Percentiles rank a stretch among this genome's conserved stretches.
These are phyloP conservation scores for Lachancea meyersii DNA, from an alignment of 805 yeast species.

Conservation along the genomic window DNA sequence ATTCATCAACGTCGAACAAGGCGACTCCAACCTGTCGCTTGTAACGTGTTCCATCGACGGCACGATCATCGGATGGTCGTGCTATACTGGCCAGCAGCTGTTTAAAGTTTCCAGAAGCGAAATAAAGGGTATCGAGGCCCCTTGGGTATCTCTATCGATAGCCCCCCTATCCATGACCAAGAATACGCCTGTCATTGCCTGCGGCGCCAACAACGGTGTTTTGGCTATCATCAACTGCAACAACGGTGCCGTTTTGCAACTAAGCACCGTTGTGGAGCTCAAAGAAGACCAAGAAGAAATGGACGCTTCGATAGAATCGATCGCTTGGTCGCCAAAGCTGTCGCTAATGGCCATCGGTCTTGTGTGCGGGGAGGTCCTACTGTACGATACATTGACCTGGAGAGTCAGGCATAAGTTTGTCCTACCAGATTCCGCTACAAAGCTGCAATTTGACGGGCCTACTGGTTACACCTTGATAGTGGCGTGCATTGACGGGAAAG, in stretches of 20 bases:
- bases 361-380: constrained; percentile 78
- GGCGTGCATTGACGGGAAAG: constrained; percentile 76
- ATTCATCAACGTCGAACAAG: constrained; percentile 53
- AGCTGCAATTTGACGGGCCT: constrained; percentile 54
- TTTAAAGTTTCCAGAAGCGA: constrained; percentile 62
- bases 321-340: constrained; percentile 66
- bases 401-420: constrained; percentile 65
- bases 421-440: constrained; percentile 79
- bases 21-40: constrained; percentile 56
- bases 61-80: constrained; percentile 81
- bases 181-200: constrained; percentile 53
- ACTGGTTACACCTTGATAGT: constrained; percentile 55
- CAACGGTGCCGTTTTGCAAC: constrained; percentile 62
- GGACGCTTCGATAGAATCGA: constrained; percentile 70
- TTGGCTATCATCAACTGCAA: constrained; percentile 71
- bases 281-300: constrained; percentile 50
- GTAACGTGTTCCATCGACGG: constrained; percentile 83
- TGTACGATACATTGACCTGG: constrained; percentile 85
- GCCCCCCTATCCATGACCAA: constrained; percentile 36
- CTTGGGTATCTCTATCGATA: constrained; percentile 73
- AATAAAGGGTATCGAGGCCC: constrained; percentile 68
- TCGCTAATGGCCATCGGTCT: constrained; percentile 78
- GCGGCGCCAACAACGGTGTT: constrained; percentile 85
- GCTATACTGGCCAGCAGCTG: constrained; percentile 63
- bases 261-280: constrained; percentile 58